Percentiles rank a stretch among this genome's conserved stretches.
Evolutionary conservation across 305 asterid genomes (phyloP).

Genomic region (Nicotiana rustica): DNA sequence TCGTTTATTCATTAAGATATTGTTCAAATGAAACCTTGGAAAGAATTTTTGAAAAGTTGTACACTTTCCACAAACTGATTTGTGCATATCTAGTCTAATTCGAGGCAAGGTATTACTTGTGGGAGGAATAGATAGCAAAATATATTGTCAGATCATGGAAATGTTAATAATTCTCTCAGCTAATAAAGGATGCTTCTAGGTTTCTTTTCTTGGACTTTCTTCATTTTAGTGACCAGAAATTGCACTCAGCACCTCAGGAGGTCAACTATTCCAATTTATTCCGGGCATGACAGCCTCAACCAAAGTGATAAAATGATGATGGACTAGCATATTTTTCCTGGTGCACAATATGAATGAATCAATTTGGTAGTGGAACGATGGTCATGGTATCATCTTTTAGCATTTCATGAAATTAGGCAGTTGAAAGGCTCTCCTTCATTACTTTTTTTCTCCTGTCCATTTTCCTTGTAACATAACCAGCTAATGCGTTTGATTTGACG

Average conservation of each 20-base stretch:
- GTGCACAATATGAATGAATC: conserved; percentile 10
- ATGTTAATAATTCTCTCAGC: background rate
- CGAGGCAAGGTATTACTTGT: background rate
- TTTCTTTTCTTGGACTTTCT: conserved; percentile 12
- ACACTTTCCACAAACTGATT: background rate
- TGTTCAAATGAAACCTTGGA: background rate
- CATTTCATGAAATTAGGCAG: background rate
- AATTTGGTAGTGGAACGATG: background rate
- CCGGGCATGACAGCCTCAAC: conserved; percentile 15
- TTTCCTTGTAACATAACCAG: conserved; percentile 23
- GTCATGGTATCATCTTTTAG: background rate
- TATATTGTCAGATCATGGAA: background rate
- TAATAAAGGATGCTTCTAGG: background rate
- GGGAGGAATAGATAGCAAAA: background rate
- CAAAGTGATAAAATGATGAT: background rate
- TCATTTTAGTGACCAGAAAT: conserved; percentile 10
- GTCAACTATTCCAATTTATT: conserved; percentile 5
- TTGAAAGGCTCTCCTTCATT: conserved; percentile 1
- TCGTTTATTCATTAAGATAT: background rate
- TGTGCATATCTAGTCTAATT: background rate
- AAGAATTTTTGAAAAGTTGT: background rate
- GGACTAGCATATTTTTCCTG: conserved; percentile 7
- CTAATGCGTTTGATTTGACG: background rate
- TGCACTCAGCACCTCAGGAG: conserved; percentile 15
- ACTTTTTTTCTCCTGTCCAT: background rate